phyloP scores from a whole-genome alignment of 805 yeast species.

The Wickerhamiella azymoides region DNA sequence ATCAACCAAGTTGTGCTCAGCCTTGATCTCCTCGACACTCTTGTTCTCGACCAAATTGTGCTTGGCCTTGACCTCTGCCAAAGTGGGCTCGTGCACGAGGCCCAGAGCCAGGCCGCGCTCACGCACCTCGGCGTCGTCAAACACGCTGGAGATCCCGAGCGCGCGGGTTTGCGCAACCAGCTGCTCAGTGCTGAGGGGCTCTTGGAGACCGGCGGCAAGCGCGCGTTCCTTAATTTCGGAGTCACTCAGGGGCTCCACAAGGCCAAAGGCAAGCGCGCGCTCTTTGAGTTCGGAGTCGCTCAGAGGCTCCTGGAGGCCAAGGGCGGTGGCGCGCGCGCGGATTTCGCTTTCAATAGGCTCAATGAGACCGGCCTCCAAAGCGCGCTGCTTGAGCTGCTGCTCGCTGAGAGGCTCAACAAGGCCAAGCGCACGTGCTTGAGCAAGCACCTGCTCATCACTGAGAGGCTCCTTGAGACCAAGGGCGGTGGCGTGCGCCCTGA shows the following conservation, averaged over 20 bases:
- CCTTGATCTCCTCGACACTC: neutral
- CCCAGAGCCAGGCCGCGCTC: slow-evolving; percentile 7
- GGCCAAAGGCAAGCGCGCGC: no score
- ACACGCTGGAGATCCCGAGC: slow-evolving; percentile 5
- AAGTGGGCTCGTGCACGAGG: slow-evolving; percentile 20
- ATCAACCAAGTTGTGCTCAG: slow-evolving; percentile 9
- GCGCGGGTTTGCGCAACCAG: slow-evolving; percentile 16
- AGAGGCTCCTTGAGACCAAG: neutral
- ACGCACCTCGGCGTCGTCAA: neutral
- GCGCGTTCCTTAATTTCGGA: slow-evolving; percentile 12
- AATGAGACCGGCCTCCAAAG: slow-evolving; percentile 1
- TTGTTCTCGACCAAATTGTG: neutral
- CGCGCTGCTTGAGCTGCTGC: slow-evolving; percentile 9
- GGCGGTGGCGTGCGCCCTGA: slow-evolving; percentile 8
- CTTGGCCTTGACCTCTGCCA: slow-evolving; percentile 30
- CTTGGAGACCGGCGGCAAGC: neutral
- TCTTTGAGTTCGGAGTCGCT: slow-evolving; percentile 8
- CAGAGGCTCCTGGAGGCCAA: slow-evolving; percentile 8
- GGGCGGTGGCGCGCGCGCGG: neutral
- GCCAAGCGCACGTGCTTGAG: slow-evolving; percentile 5
- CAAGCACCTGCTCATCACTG: neutral
- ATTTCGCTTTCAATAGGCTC: neutral
- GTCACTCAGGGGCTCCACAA: slow-evolving; percentile 8
- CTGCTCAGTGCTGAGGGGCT: slow-evolving; percentile 34
- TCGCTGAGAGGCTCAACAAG: slow-evolving; percentile 13